Base-by-base conservation (phyloP, 148 eudicot species). In the Rhododendron griersonianum region DNA sequence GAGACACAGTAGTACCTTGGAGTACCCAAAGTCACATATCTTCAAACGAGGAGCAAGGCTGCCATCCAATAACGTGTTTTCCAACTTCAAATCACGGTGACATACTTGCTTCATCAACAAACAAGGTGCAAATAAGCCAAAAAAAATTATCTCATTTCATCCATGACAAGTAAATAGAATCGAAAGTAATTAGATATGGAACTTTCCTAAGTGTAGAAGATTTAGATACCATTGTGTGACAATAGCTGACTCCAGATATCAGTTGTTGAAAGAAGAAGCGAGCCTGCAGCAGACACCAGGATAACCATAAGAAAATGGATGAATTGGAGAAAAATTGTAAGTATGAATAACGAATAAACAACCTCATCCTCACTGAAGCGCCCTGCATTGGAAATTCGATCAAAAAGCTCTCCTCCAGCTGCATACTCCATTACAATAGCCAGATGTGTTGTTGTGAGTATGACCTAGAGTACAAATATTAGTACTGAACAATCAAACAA, bases 371-470 rank as follows among this genome's bases (percentile, higher is more conserved):
- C 96, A 45, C 87, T 92, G 88, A 95, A 91, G 44, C 94, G 89
- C 39, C 94, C 96, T 50, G 93, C 93, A 80, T 86, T 89, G 88
- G 91, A 78, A 67, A 95, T 95, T 87, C 96, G 86, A 80, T 94
- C 94, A 87, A 92, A 95, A 78, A 95, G 93, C 88, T 95, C 98
- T 35, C 98, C 98, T 59, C 98, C 98, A 82, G 98, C 92, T 69
- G 98, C 98, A 93, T 95, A 95, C 85, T 95, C 98, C 98, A 95
- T 95, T 67, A 94, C 94, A 82, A 95, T 95, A 81, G 98, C 98
- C 80, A 95, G 90, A 89, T 95, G 98, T 15, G 98, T 95, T 69
- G 96, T 95, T 37, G 98, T 95, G 82, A 95, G 86, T 83, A 95
- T 90, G 50, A 95, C 93, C 98, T 95, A 82, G 8, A 67, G 33